phyloP scores from a whole-genome alignment of 1,139 yeast species.

The Chernovozyma sophiae-reginae region DNA sequence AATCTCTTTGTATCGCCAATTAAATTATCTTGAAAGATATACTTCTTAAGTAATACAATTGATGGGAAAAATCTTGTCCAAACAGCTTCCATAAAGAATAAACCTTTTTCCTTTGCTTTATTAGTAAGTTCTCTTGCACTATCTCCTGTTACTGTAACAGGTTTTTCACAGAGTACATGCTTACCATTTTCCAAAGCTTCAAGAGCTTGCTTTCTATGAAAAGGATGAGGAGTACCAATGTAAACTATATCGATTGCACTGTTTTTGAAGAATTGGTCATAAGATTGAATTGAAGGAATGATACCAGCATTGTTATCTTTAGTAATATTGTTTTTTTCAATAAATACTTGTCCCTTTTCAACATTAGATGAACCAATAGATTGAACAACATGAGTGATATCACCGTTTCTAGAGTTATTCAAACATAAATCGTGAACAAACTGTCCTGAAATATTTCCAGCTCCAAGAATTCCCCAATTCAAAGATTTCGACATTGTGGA shows the following conservation, averaged over 20 bases:
- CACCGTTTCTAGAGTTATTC: constrained; percentile 19
- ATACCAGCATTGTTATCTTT: constrained; percentile 17
- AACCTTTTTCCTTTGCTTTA: constrained; percentile 41
- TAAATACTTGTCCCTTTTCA: constrained; percentile 25
- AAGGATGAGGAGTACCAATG: constrained; percentile 56
- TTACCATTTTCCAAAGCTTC: constrained; percentile 47
- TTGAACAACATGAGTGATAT: constrained; percentile 23
- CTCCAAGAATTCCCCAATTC: constrained; percentile 45
- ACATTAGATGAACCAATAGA: constrained; percentile 29
- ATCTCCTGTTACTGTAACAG: constrained; percentile 48
- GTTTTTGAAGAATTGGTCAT: constrained; percentile 36
- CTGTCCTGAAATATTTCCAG: constrained; percentile 40
- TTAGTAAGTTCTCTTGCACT: constrained; percentile 43
- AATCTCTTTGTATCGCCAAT: constrained; percentile 47
- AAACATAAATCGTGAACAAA: constrained; percentile 35
- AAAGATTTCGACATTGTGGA: too few relatives aligned
- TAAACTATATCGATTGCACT: constrained; percentile 49
- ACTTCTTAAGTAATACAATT: constrained; percentile 31
- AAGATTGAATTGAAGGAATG: constrained; percentile 17
- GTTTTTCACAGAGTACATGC: constrained; percentile 60
- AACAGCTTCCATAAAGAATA: constrained; percentile 60
- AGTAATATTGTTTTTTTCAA: constrained; percentile 13
- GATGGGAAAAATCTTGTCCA: constrained; percentile 66
- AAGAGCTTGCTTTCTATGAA: constrained; percentile 48
- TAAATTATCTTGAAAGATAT: constrained; percentile 40